Conservation (phyloP, 2,329 filamentous ascomycete genomes). For the Cladophialophora chaetospira region DNA sequence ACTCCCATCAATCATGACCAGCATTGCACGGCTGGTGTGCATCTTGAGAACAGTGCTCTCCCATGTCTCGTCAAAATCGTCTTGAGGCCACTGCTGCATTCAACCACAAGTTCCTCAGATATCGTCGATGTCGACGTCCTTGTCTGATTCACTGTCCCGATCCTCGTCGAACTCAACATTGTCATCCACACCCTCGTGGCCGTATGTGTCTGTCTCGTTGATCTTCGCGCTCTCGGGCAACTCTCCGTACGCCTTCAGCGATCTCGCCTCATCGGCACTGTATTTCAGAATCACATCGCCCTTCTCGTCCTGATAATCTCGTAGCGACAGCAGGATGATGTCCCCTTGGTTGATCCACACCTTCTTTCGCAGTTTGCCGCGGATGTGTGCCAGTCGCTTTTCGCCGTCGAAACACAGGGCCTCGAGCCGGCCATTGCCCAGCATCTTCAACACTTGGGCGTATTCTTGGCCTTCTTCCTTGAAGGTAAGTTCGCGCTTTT, state of each 20-base stretch:
- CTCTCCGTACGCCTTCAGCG: conserved; percentile 95
- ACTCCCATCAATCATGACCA: conserved; percentile 19
- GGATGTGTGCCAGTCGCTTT: conserved; percentile 80
- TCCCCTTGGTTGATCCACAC: conserved; percentile 99
- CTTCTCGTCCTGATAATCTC: conserved; percentile 93
- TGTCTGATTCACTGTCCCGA: conserved; percentile 62
- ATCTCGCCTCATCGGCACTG: conserved; percentile 90
- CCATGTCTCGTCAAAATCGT: conserved; percentile 7
- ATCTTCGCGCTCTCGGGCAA: conserved; percentile 98
- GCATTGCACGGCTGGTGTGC: background rate
- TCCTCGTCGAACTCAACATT: conserved; percentile 99
- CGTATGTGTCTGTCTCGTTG: conserved; percentile 97
- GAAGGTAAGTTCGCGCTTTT: conserved; percentile 98
- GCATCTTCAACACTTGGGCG: conserved; percentile 90
- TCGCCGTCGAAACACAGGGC: conserved; percentile 94
- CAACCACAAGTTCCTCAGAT: too few species aligned
- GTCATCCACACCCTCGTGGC: conserved; percentile 90
- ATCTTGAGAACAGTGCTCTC: background rate
- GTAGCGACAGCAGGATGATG: conserved; percentile 84
- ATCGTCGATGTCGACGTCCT: conserved; percentile 86
- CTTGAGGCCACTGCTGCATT: too few species aligned
- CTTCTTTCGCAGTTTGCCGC: conserved; percentile 98
- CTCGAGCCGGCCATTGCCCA: conserved; percentile 91
- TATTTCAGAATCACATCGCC: conserved; percentile 94
- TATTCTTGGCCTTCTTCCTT: conserved; percentile 97